phyloP scores from a whole-genome alignment of 768 basidiomycete species.

The Cystofilobasidium ferigula region DNA sequence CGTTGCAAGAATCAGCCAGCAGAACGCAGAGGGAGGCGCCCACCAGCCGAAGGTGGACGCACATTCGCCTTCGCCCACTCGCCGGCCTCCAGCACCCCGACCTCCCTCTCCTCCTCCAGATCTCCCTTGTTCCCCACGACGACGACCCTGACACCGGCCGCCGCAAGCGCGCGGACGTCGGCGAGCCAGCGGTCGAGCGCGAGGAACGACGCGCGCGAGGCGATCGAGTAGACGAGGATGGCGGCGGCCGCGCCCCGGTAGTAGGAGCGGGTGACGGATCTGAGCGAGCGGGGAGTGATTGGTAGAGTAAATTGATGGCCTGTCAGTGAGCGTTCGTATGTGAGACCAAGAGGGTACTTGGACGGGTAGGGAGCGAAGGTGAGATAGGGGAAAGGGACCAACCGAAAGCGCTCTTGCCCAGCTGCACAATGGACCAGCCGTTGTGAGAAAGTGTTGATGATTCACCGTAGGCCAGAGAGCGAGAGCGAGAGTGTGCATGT shows the following conservation, averaged over 20 bases:
- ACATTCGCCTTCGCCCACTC: constrained; percentile 89
- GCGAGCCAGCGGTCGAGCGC: constrained; percentile 62
- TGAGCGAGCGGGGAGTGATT: constrained; percentile 18
- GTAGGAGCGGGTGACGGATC: constrained; percentile 87
- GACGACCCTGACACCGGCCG: constrained; percentile 65
- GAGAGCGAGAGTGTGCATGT: background rate
- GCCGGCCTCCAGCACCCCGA: constrained; percentile 90
- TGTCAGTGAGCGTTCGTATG: too few relatives aligned
- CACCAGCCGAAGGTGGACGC: too few relatives aligned
- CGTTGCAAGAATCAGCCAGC: background rate
- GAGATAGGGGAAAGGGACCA: constrained; percentile 27
- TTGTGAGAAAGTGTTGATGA: constrained; percentile 5
- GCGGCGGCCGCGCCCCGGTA: constrained; percentile 66
- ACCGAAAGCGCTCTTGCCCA: constrained; percentile 91
- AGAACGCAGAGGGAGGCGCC: too few relatives aligned
- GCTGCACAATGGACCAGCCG: constrained; percentile 43
- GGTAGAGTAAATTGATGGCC: too few relatives aligned
- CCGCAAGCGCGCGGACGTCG: constrained; percentile 84
- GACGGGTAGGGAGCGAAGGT: background rate
- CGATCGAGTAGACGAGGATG: constrained; percentile 41
- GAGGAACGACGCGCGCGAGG: constrained; percentile 27
- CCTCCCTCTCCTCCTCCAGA: constrained; percentile 79
- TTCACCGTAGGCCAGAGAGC: constrained; percentile 25
- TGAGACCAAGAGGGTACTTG: background rate
- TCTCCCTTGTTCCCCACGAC: constrained; percentile 89